Evolutionary conservation across 2,329 filamentous ascomycete species (phyloP), one percentile per base, ranked within the genome.

Genomic region (Cladorrhinum sp.): DNA sequence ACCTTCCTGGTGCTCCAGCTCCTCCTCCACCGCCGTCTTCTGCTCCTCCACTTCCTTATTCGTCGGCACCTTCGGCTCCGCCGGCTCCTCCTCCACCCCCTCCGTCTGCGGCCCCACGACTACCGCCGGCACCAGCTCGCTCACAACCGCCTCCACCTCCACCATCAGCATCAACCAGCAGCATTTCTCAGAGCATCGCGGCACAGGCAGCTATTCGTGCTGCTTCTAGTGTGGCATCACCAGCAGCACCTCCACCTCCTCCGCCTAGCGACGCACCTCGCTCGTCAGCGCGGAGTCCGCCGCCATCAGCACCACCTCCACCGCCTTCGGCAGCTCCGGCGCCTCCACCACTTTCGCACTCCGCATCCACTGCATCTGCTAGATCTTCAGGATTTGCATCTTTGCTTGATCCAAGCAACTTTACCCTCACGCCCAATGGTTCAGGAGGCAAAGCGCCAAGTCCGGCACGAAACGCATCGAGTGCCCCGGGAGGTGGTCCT

Each of bases 331-430:
- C 75, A 62, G 67, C 75, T 50, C 59, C 70, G 64, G 50, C 65
- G 56, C 58, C 74, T 54, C 62, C 73, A 61, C 55, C 70, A 69
- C 24, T 75, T 70, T 33, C 73, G 71, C 62, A 64, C 65, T 73
- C 61, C 68, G 53, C 62, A 18, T 69, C 68, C 18, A 65, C 57
- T 28, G 63, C 64, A 5, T 68, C 68, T 3, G 60, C 70, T 39
- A 73, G 80, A 63, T 77, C 82, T 66, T 72, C 78, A 68, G 70
- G 87, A 74, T 80, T 81, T 42, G 78, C 81, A 52, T 83, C 87
- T 4, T 85, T 90, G 80, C 78, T 95, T 14, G 89, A 94, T 71
- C 83, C 91, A 1, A 90, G 86, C 70, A 82, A 87, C 12, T 95
- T 92, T 74, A 95, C 91, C 0, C 79, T 92, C 49, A 81, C 82